phyloP scores from a whole-genome alignment of 2,329 filamentous ascomycete species.

The Phaeophleospora eucalypticola region DNA sequence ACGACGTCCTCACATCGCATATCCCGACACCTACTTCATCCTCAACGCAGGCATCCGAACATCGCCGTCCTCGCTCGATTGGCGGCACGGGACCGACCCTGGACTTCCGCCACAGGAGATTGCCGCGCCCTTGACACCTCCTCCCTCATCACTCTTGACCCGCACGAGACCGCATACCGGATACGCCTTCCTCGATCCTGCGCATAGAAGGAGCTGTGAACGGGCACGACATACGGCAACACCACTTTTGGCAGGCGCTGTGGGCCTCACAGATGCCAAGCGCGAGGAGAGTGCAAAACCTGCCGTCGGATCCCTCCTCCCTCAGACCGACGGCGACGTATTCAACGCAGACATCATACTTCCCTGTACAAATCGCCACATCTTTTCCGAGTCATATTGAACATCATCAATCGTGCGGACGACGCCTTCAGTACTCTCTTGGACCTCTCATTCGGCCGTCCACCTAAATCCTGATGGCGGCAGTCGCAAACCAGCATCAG shows the following conservation, averaged over 20 bases:
- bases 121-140: neutral
- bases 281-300: constrained; percentile 8
- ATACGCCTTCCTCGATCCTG: neutral
- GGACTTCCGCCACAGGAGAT: neutral
- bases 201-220: neutral
- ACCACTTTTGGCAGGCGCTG: neutral
- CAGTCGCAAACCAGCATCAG: constrained; percentile 29
- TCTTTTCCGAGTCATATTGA: neutral
- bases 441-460: too few relatives aligned
- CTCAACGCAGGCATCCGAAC: neutral
- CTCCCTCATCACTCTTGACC: neutral
- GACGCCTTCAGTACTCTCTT: too few relatives aligned
- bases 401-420: neutral
- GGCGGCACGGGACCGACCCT: neutral
- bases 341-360: neutral
- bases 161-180: neutral
- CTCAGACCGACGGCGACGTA: constrained; percentile 8
- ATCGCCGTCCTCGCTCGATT: neutral
- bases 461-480: constrained; percentile 31
- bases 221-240: neutral
- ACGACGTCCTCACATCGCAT: too few relatives aligned
- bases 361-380: neutral
- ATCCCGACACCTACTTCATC: too few relatives aligned
- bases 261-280: constrained; percentile 3
- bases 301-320: constrained; percentile 10